These are phyloP conservation scores for Phytopythium aichiense DNA, from an alignment of 352 stramenopile species.

Conservation along the genomic window DNA sequence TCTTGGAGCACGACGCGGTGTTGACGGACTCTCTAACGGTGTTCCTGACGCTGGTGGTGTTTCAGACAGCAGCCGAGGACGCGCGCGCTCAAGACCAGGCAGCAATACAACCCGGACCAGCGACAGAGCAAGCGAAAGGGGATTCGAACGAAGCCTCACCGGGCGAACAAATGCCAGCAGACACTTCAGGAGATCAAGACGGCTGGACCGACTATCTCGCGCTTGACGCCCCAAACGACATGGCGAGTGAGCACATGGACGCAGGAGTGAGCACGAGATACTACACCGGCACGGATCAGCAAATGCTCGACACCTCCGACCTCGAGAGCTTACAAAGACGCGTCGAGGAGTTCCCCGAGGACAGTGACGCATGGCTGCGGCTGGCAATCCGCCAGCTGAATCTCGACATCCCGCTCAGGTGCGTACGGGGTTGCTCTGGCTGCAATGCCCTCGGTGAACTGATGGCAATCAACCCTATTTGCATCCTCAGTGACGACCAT, in stretches of 20 bases:
- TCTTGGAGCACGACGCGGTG: background rate
- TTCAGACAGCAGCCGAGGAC: background rate
- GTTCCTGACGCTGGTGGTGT: background rate
- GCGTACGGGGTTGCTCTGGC: background rate
- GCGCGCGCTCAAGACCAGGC: background rate
- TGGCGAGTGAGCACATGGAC: background rate
- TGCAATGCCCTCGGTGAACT: background rate
- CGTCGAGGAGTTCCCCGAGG: slow-evolving; percentile 21
- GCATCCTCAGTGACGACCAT: slow-evolving; percentile 22
- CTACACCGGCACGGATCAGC: slow-evolving; percentile 23
- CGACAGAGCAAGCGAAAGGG: background rate
- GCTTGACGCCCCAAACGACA: background rate
- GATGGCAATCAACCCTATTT: background rate
- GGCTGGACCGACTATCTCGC: background rate
- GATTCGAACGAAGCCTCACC: background rate
- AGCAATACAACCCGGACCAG: background rate
- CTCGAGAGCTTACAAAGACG: slow-evolving; percentile 21
- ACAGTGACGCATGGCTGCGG: slow-evolving; percentile 41
- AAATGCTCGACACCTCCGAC: slow-evolving; percentile 13
- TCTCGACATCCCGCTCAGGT: slow-evolving; percentile 36
- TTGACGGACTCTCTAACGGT: background rate
- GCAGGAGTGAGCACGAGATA: slow-evolving; percentile 12
- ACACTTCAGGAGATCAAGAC: background rate
- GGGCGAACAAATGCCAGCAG: background rate
- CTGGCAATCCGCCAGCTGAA: slow-evolving; percentile 48